Evolutionary conservation across 1,139 yeast genomes (phyloP).

Genomic region (Meyerozyma smithsonii): DNA sequence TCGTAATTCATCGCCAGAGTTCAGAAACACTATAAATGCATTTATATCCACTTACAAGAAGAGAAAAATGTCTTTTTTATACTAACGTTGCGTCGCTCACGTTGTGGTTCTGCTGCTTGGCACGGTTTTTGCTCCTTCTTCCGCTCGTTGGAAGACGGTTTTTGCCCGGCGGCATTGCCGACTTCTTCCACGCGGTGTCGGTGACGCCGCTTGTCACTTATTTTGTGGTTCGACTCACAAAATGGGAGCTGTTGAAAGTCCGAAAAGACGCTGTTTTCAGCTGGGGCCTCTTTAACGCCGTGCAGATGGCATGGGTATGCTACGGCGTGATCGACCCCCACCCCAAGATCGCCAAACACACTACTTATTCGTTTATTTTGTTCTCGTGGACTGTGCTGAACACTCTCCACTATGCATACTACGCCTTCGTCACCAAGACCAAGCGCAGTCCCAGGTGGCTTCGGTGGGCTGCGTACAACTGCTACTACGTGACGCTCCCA

Average conservation of each 20-base stretch:
- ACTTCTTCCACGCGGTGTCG: conserved; percentile 49
- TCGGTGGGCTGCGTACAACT: conserved; percentile 36
- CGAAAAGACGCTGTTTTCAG: conserved; percentile 2
- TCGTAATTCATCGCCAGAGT: not conserved
- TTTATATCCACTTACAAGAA: conserved; percentile 33
- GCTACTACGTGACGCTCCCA: conserved; percentile 43
- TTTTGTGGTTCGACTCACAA: conserved; percentile 16
- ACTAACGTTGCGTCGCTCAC: conserved; percentile 35
- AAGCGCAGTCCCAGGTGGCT: conserved; percentile 29
- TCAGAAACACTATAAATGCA: conserved; percentile 5
- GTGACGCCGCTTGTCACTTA: conserved; percentile 29
- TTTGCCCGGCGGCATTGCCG: conserved; percentile 68
- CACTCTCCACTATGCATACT: conserved; percentile 40
- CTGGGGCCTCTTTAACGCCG: conserved; percentile 28
- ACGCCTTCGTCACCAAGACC: conserved; percentile 43
- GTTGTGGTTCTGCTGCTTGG: conserved; percentile 49
- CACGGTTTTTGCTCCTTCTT: conserved; percentile 46
- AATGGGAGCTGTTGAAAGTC: conserved; percentile 3
- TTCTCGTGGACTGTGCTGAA: conserved; percentile 41
- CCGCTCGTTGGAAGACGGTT: conserved; percentile 61
- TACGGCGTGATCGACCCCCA: conserved; percentile 44
- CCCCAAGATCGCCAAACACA: conserved; percentile 47
- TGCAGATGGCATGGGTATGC: conserved; percentile 38
- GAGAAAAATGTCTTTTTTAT: conserved; percentile 30
- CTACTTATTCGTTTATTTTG: conserved; percentile 44